phyloP scores from a whole-genome alignment of 345 rosid genomes.

The Moricandia moricandioides region DNA sequence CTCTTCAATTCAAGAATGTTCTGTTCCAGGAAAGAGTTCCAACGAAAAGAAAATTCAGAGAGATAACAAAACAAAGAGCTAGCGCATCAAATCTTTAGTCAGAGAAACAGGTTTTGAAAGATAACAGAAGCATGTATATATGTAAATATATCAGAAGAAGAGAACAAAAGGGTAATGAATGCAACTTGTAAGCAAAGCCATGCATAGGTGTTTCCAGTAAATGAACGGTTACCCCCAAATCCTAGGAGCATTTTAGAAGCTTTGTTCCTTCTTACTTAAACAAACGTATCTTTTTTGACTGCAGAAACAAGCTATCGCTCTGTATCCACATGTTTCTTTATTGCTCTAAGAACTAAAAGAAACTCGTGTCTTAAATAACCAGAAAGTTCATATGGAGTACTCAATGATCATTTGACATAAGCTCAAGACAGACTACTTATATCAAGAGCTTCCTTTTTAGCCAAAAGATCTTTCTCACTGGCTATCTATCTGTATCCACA shows the following conservation, averaged over 20 bases:
- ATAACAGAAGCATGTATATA: not conserved
- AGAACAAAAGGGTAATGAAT: constrained; percentile 20
- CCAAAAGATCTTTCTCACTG: too few relatives aligned
- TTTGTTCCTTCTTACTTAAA: not conserved
- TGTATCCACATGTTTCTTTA: constrained; percentile 24
- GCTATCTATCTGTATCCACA: not conserved
- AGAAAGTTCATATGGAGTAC: not conserved
- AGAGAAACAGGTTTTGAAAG: constrained; percentile 16
- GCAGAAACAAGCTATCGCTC: constrained; percentile 24
- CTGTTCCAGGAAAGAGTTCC: constrained; percentile 4
- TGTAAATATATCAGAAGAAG: not conserved
- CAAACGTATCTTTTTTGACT: not conserved
- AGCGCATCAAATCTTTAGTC: not conserved
- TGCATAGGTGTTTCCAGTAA: constrained; percentile 18
- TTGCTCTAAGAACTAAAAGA: not conserved
- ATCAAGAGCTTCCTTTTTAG: not conserved
- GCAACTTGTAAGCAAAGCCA: constrained; percentile 27
- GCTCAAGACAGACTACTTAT: not conserved
- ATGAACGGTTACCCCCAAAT: constrained; percentile 2
- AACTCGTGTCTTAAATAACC: not conserved
- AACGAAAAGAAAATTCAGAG: not conserved
- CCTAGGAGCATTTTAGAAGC: constrained; percentile 21
- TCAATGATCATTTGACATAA: constrained; percentile 6
- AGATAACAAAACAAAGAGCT: not conserved
- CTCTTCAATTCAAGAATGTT: not conserved